phyloP scores from a whole-genome alignment of 2,329 filamentous ascomycete genomes.

The Botrytis fabae region DNA sequence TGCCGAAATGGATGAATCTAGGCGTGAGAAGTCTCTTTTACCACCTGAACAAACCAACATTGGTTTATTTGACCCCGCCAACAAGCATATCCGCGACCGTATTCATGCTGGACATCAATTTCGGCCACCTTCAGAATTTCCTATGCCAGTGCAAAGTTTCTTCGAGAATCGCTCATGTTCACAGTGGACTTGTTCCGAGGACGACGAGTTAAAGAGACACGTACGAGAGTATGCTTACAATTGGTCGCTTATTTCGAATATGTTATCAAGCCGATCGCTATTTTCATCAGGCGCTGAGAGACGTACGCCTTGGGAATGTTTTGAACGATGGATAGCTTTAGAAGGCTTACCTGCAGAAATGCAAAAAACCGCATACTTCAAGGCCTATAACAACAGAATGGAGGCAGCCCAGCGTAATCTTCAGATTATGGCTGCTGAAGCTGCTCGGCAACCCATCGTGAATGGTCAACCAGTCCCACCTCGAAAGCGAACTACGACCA shows the following conservation, averaged over 20 bases:
- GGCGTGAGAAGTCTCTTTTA: constrained; percentile 46
- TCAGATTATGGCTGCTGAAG: constrained; percentile 41
- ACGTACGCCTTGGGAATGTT: constrained; percentile 96
- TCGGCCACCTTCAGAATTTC: constrained; percentile 84
- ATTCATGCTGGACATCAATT: constrained; percentile 92
- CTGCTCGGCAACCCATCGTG: constrained; percentile 39
- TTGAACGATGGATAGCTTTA: constrained; percentile 91
- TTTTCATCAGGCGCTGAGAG: constrained; percentile 86
- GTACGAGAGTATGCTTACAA: constrained; percentile 96
- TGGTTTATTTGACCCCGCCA: constrained; percentile 84
- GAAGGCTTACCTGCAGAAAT: constrained; percentile 91
- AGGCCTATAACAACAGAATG: constrained; percentile 63
- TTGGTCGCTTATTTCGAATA: constrained; percentile 89
- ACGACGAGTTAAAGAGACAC: constrained; percentile 81
- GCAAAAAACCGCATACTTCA: constrained; percentile 94
- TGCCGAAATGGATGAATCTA: constrained; percentile 38
- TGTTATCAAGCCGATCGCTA: constrained; percentile 70
- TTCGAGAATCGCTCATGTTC: constrained; percentile 86
- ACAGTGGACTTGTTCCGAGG: constrained; percentile 87
- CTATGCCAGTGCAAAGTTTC: constrained; percentile 87
- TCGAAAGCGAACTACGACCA: constrained; percentile 71
- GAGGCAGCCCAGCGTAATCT: constrained; percentile 58
- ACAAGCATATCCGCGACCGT: constrained; percentile 84
- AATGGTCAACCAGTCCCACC: constrained; percentile 52
- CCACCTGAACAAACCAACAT: constrained; percentile 73